Evolutionary conservation across 2,329 filamentous ascomycete genomes (phyloP), one percentile per base, ranked within the genome.

Genomic region (Exophiala sp.): DNA sequence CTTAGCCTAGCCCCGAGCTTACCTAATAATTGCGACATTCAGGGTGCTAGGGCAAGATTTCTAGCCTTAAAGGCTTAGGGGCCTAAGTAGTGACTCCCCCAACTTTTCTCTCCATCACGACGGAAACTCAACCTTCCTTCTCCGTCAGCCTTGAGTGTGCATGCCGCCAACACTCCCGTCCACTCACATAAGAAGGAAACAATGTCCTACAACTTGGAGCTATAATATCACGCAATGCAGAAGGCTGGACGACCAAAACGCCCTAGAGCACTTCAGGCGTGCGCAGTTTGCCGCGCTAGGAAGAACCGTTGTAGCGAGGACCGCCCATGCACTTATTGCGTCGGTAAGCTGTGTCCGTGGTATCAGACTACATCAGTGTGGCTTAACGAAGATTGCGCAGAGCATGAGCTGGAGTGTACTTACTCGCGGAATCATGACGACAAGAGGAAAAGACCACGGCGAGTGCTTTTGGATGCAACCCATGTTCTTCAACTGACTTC

Each of bases 291-390:
- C 62, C 67, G 75, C 47, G 57, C 66, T 43, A 76, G 77, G 64
- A 78, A 78, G 64, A 76, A 78, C 63, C 75, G 75, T 58, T 78
- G 75, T 60, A 73, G 76, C 58, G 75, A 77, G 58, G 63, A 65
- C 24, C 72, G 69, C 54, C 74, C 74, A 21, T 76, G 74, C 60
- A 67, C 67, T 8, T 72, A 75, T 52, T 76, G 74, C 63, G 71
- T 68, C 59, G 73, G 73, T 75, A 62, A 56, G 70, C 61, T 18
- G 24, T 5, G 12, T 24, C 11, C 21, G n/a, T 24, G n/a, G 33
- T 34, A 14, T 35, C 46, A 36, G 14, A 11, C 41, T 40, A 9
- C 14, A 6, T 21, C 24, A 36, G 20, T 24, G 16, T 40, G 16
- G 14, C 5, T 46, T 18, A 29, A 41, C 24, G 4, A 60, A 59